Percentiles rank a stretch among this genome's conserved stretches.
Evolutionary conservation across 176 grass and related monocot genomes (phyloP).

Genomic region (Oryza officinalis): DNA sequence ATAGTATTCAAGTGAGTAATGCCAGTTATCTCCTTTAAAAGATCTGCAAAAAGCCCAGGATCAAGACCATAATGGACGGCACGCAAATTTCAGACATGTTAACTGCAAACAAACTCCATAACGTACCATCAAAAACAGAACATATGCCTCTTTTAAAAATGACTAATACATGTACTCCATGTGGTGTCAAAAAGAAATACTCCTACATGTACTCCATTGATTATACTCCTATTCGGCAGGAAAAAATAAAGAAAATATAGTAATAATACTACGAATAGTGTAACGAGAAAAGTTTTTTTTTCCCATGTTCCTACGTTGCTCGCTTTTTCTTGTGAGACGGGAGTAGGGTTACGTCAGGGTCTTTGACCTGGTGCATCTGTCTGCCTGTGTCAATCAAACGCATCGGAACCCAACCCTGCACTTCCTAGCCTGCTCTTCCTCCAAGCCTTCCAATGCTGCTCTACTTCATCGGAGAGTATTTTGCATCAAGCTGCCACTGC

Average conservation of each 20-base stretch:
- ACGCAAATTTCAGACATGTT: no score
- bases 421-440: neutral
- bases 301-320: neutral
- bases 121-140: no score
- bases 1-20: no score
- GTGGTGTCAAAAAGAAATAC: no score
- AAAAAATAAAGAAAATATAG: no score
- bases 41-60: neutral
- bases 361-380: neutral
- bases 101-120: neutral
- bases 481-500: neutral
- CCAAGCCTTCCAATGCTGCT: neutral
- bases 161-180: neutral
- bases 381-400: neutral
- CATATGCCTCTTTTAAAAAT: no score
- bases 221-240: neutral
- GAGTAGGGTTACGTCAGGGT: neutral
- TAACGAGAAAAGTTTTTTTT: neutral
- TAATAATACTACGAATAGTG: neutral
- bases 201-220: neutral
- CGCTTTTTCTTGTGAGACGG: neutral
- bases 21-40: no score
- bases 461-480: no score
- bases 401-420: neutral
- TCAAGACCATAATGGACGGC: neutral